A percentile compares a stretch with the other conserved stretches of the same genome.
These are phyloP conservation scores for Amanita fuliginea DNA, from an alignment of 768 basidiomycete genomes.

Conservation along the genomic window DNA sequence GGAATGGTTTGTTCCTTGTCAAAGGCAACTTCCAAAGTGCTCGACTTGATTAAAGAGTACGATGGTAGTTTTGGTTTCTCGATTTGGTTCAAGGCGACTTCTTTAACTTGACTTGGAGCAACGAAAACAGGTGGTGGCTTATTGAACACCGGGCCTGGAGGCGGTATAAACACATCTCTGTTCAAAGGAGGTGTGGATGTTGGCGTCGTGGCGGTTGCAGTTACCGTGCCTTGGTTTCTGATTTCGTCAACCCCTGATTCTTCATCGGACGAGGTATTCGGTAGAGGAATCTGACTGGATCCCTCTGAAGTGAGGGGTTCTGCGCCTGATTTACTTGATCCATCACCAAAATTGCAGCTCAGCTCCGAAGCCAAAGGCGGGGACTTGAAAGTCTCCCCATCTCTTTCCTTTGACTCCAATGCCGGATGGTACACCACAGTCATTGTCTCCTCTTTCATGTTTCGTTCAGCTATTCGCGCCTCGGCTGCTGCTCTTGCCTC, in stretches of 20 bases:
- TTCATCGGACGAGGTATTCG: background rate
- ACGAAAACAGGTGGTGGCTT: constrained; percentile 43
- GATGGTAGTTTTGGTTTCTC: background rate
- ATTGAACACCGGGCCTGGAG: constrained; percentile 45
- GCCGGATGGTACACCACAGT: constrained; percentile 2
- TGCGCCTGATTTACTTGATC: too few species aligned
- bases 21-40: constrained; percentile 41
- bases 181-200: constrained; percentile 43
- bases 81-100: constrained; percentile 15
- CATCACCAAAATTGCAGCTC: too few species aligned
- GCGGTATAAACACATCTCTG: constrained; percentile 19
- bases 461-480: constrained; percentile 55
- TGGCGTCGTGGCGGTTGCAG: constrained; percentile 43
- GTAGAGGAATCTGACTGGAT: background rate
- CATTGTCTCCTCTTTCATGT: constrained; percentile 33
- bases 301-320: too few species aligned
- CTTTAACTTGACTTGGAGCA: constrained; percentile 22
- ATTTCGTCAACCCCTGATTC: background rate
- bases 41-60: constrained; percentile 29
- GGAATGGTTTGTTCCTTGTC: constrained; percentile 32
- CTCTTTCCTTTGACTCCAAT: background rate
- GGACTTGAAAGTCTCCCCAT: background rate
- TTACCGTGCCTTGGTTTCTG: constrained; percentile 16
- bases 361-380: background rate
- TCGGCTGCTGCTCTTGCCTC: constrained; percentile 62